Base-by-base conservation (phyloP, 1,284 basidiomycete genomes). In the Papiliotrema fonsecae region DNA sequence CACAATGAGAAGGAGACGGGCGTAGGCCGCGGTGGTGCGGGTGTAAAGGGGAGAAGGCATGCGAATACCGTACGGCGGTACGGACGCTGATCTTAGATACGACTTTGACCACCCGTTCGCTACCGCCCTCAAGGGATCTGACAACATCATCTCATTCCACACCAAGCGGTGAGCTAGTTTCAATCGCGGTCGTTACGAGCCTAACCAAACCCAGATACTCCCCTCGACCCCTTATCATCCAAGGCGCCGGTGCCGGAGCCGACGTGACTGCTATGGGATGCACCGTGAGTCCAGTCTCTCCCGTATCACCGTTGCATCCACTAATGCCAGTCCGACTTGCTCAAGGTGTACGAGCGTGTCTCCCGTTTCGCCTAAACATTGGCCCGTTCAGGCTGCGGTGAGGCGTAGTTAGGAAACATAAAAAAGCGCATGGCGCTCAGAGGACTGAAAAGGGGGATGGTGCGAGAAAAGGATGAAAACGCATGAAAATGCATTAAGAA, bases 231-330 rank as follows among this genome's bases (percentile, higher is more conserved):
- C 77, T 99, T 53, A 88, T 97, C 55, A 81, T 99, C 21, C 94
- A 97, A 70, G 94, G 94, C 35, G 85, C 92, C 0, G 94, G 94
- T 11, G 94, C 96, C 0, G 94, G 94, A 19, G 92, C 92, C 2
- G 92, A 88, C 25, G 94, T 98, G 16, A 98, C 94, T 16, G 96
- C 94, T 0, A 97, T 97, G 91, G 94, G 94, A 21, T 92, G 97
- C 18, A 72, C 68, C 26, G 71, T 70, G 61, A 67, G 72, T 65
- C 14, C 4, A 21, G 5, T 39, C 34, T 16, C 5, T 4, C 19
- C 13, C 13, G 13, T 21, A 19, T n/a, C 14, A 2, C 16, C 37
- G 27, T 9, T 18, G 19, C n/a, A n/a, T n/a, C n/a, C n/a, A n/a
- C 43, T 50, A 10, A 22, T 31, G 19, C n/a, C 52, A 73, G 69